These are phyloP conservation scores for Mycena citricolor DNA, from an alignment of 1,284 basidiomycete species.

Conservation along the genomic window DNA sequence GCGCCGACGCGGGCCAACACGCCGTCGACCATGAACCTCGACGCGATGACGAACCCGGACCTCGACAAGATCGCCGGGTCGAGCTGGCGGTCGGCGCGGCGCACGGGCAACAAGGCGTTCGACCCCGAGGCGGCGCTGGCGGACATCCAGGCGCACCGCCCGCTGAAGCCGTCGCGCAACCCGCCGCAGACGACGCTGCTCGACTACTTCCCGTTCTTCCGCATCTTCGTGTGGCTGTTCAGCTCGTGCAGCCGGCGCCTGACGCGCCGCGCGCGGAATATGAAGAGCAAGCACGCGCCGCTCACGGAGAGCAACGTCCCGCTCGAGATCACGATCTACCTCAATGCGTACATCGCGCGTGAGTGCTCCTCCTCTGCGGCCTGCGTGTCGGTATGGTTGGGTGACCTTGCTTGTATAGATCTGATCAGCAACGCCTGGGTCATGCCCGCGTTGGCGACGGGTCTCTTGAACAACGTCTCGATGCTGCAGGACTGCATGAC, in stretches of 20 bases:
- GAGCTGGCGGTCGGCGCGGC: not conserved
- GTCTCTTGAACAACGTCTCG: constrained; percentile 44
- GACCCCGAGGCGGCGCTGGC: constrained; percentile 60
- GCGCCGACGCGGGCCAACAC: constrained; percentile 28
- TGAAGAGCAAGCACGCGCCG: constrained; percentile 40
- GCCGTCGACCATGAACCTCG: too few relatives aligned
- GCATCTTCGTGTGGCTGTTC: constrained; percentile 46
- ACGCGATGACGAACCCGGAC: too few relatives aligned
- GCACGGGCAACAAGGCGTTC: constrained; percentile 35
- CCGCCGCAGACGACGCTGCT: constrained; percentile 47
- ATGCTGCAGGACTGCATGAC: constrained; percentile 57
- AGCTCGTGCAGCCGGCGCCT: constrained; percentile 20
- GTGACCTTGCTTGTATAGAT: constrained; percentile 35
- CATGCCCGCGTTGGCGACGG: constrained; percentile 50
- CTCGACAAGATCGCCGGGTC: too few relatives aligned
- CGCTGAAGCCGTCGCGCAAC: constrained; percentile 53
- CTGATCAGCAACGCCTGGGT: constrained; percentile 45
- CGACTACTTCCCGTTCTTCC: constrained; percentile 58
- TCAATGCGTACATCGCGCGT: too few relatives aligned
- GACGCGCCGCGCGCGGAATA: constrained; percentile 24
- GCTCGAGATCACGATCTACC: constrained; percentile 57
- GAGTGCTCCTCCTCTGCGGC: too few relatives aligned
- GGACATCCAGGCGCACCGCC: constrained; percentile 45
- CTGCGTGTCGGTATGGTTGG: not conserved
- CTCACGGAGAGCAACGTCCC: constrained; percentile 64